These are phyloP conservation scores for Kazachstania kunashirensis DNA, from an alignment of 805 yeast species.

Conservation along the genomic window DNA sequence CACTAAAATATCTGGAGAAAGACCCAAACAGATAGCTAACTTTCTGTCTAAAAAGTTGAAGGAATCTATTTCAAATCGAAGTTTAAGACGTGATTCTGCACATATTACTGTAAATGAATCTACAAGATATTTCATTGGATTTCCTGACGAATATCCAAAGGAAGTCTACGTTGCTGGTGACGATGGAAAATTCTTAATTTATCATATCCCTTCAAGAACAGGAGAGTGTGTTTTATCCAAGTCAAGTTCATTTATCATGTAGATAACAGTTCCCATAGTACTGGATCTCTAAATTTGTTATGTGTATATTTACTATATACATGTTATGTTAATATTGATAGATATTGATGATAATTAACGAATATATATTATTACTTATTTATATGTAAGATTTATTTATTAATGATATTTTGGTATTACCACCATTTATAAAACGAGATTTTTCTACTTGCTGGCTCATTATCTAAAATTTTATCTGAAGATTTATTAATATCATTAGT, in stretches of 20 bases:
- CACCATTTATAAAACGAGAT: conserved; percentile 1
- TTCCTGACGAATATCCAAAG: conserved; percentile 27
- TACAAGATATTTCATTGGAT: conserved; percentile 18
- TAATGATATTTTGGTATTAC: conserved; percentile 2
- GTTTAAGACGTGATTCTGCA: conserved; percentile 24
- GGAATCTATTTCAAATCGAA: conserved; percentile 25
- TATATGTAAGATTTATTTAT: neutral
- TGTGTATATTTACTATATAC: too few relatives aligned
- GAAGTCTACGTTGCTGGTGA: conserved; percentile 24
- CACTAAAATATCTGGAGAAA: conserved; percentile 3
- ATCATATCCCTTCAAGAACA: conserved; percentile 19
- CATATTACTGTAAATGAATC: conserved; percentile 20
- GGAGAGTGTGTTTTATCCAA: conserved; percentile 26
- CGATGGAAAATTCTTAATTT: conserved; percentile 23
- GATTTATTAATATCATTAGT: neutral
- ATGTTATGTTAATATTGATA: neutral
- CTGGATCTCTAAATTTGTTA: too few relatives aligned
- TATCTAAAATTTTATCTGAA: too few relatives aligned
- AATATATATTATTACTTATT: neutral
- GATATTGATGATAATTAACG: too few relatives aligned
- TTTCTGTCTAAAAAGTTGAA: conserved; percentile 20
- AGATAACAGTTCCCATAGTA: too few relatives aligned
- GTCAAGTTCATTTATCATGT: conserved; percentile 6
- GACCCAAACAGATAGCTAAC: conserved; percentile 18
- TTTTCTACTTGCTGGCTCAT: neutral